A percentile compares a stretch with the other conserved stretches of the same genome.
Evolutionary conservation across 306 rosid species (phyloP).

Genomic region (Hippophae tibetana): DNA sequence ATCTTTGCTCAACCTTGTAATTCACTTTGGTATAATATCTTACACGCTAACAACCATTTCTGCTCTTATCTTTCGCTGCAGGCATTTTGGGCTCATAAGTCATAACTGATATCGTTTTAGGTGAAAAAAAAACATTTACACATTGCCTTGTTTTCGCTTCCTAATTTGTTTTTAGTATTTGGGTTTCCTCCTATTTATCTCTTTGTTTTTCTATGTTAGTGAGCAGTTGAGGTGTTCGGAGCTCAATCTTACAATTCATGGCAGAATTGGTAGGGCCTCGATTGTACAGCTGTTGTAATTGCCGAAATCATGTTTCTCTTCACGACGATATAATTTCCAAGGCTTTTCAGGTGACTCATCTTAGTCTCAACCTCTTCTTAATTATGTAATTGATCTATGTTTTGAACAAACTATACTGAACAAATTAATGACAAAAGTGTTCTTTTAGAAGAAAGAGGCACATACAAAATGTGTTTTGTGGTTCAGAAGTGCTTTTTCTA

Average conservation of each 20-base stretch:
- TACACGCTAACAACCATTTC: constrained; percentile 45
- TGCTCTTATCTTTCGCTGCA: constrained; percentile 36
- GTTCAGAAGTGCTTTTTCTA: no score
- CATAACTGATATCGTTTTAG: constrained; percentile 29
- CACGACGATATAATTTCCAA: constrained; percentile 96
- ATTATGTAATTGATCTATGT: no score
- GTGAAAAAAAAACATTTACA: constrained; percentile 22
- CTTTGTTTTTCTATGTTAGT: constrained; percentile 5
- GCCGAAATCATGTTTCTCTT: constrained; percentile 85
- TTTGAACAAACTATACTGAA: no score
- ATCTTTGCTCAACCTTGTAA: constrained; percentile 26
- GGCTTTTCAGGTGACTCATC: constrained; percentile 76
- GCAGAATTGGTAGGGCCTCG: constrained; percentile 87
- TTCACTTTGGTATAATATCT: constrained; percentile 28
- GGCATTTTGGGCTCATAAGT: constrained; percentile 27
- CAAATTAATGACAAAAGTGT: no score
- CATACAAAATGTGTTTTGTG: no score
- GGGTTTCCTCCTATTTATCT: constrained; percentile 1
- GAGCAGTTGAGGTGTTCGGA: constrained; percentile 25
- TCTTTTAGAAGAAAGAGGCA: no score
- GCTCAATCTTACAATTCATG: constrained; percentile 40
- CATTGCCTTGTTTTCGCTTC: background rate
- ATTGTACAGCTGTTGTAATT: constrained; percentile 86
- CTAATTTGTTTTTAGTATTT: background rate
- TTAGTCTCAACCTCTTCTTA: background rate